Base-by-base conservation (phyloP, 1,284 basidiomycete species). In the Apiotrichum brassicae region DNA sequence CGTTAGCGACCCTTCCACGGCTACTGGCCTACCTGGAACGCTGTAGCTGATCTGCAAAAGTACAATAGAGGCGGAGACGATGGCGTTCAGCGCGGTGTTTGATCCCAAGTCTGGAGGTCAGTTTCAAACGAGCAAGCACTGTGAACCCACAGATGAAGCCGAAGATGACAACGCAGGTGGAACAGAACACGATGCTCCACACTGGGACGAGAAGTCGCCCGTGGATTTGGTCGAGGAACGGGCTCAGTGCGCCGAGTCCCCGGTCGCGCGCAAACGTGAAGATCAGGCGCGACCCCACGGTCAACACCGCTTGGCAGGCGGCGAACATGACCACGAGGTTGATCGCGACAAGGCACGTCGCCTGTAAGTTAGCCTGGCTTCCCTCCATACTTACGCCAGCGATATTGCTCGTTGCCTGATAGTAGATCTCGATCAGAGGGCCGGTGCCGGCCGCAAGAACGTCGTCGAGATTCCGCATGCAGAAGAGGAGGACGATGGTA, bases 101-200 rank as follows among this genome's bases (percentile, higher is more conserved):
- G 23, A 35, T 16, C 44, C 6, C 52, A 51, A 41, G 58, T 53
- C n/a, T n/a, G n/a, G n/a, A n/a, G n/a, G n/a, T n/a, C n/a, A n/a
- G n/a, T n/a, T n/a, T n/a, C n/a, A n/a, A n/a, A n/a, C n/a, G n/a
- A n/a, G n/a, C n/a, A n/a, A n/a, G n/a, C n/a, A n/a, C n/a, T n/a
- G n/a, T n/a, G n/a, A n/a, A n/a, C n/a, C n/a, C n/a, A n/a, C n/a
- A 30, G 73, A 51, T 81, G 60, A 59, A 81, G 74, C 69, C 71
- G 39, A 71, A 72, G 38, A 72, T 57, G 37, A 69, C 57, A 41
- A 64, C 62, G 52, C 83, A 76, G 6, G 60, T 48, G 0, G 80
- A 20, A 50, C 56, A 32, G 16, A 65, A 38, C 22, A 53, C 32
- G 41, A 61, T 51, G 5, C 54, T 57, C 38, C 47, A 54, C 25